Evolutionary conservation across 805 yeast species (phyloP), one percentile per base, ranked within the genome.

Genomic region (Candida palmyrensis): DNA sequence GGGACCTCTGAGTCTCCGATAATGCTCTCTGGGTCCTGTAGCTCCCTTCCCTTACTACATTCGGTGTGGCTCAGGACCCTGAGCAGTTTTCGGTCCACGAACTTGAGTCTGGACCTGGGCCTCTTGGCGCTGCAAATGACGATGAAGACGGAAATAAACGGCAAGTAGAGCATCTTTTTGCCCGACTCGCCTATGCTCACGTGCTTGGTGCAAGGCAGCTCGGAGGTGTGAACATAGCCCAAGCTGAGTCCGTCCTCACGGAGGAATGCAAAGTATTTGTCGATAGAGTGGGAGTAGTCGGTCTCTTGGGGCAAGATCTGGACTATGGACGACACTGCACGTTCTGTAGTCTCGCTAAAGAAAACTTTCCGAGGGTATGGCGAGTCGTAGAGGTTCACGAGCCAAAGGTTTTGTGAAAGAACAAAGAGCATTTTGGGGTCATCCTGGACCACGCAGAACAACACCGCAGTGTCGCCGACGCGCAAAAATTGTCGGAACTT

Each of bases 201-300:
- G 38, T 59, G 69, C 25, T 48, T 51, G 6, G 56, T 33, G 7
- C 44, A 37, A 2, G 68, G 53, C 14, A 34, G 41, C 22, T 37
- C 43, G 26, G 50, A 51, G 2, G 56, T 41, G 4, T 46, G 44
- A 1, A 65, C 38, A 3, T 49, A 39, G 3, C 56, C 58, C 3
- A 57, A 22, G 6, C 52, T 45, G 8, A 66, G 32, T 1, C 72
- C 72, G 32, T 64, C 68, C 16, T 62, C 69, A 28, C 66, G 41
- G 4, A 59, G 16, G 29, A 36, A 38, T 5, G 32, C 39, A 24
- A 38, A 38, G 13, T 17, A 23, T 15, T 30, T 22, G 18, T 18
- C n/a, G 7, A 18, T 8, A 6, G 32, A 17, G 4, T 14, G 21
- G 7, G 22, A 10, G 18, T 11, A 33, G 24, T 19, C 6, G 7